A percentile compares a stretch with the other conserved stretches of the same genome.
Conservation (phyloP, 2,329 filamentous ascomycete species). For the Xylaria sp. region DNA sequence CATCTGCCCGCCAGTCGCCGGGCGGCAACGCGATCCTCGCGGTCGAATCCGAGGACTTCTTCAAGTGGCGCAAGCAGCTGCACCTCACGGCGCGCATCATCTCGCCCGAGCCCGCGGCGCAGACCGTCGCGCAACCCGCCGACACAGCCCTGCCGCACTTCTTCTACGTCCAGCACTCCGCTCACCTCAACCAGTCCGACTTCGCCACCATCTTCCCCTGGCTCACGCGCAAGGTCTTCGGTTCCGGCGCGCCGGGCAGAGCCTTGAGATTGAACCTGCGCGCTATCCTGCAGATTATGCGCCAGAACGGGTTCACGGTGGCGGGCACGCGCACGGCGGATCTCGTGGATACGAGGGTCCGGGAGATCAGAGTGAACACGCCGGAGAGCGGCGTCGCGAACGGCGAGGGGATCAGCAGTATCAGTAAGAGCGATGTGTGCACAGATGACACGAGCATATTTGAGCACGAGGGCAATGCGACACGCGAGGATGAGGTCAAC, state of each 20-base stretch:
- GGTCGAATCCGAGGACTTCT: slow-evolving; percentile 71
- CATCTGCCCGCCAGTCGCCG: slow-evolving; percentile 25
- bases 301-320: slow-evolving; percentile 46
- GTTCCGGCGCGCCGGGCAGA: slow-evolving; percentile 52
- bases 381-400: slow-evolving; percentile 34
- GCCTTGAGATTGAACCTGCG: slow-evolving; percentile 55
- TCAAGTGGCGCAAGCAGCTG: slow-evolving; percentile 70
- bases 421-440: slow-evolving; percentile 15
- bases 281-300: slow-evolving; percentile 52
- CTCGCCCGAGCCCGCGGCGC: slow-evolving; percentile 48
- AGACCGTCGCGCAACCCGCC: slow-evolving; percentile 36
- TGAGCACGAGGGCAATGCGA: slow-evolving; percentile 36
- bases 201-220: slow-evolving; percentile 79
- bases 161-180: slow-evolving; percentile 68
- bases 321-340: slow-evolving; percentile 35
- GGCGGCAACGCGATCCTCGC: slow-evolving; percentile 59
- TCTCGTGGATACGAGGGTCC: slow-evolving; percentile 41
- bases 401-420: too few species aligned
- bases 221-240: slow-evolving; percentile 54
- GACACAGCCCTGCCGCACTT: slow-evolving; percentile 49
- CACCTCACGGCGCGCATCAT: slow-evolving; percentile 62
- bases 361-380: slow-evolving; percentile 11
- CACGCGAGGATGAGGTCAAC: slow-evolving; percentile 3
- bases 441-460: slow-evolving; percentile 49
- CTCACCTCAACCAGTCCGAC: slow-evolving; percentile 77